Base-by-base conservation (phyloP, 495 filamentous ascomycete genomes). In the Tuber brumale region DNA sequence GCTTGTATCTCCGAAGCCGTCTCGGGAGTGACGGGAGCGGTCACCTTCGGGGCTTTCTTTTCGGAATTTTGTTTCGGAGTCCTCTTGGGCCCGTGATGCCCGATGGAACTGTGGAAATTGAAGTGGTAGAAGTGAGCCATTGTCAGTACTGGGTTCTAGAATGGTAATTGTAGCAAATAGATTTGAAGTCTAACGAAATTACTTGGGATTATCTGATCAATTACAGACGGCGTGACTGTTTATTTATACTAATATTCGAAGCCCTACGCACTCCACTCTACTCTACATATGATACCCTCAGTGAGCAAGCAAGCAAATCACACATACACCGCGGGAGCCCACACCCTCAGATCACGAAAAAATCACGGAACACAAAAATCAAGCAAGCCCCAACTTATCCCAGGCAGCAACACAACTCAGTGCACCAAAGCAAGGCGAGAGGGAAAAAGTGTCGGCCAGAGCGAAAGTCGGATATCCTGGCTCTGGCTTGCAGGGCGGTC, bases 21-120 rank as follows among this genome's bases (percentile, higher is more conserved):
- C 57, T 35, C 57, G 12, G 27, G 57, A 66, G 31, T 66, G 27
- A 12, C 27, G 14, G 57, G 27, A 66, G 16, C 3, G 27, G 57
- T 66, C 57, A 66, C 57, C n/a, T 70, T 45, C 18, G 48, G 41
- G 8, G 45, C 3, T 46, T 75, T 46, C 44, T 71, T 71, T 57
- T 45, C 73, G 3, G 57, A 27, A 31, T 23, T 10, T 41, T 46
- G 70, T 72, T 77, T 77, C 69, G 41, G 70, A 3, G 76, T 77
- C 75, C 57, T 37, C 61, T 57, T 77, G 74, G 76, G 27, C 12
- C 76, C 46, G 46, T 41, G 27, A 37, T 77, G 76, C 27, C 57
- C 76, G 69, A 77, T 74, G 74, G 46, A 75, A 76, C 43, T 46
- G 76, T 71, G 57, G 51, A 76, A 75, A 31, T 19, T 66, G 57